A percentile compares a stretch with the other conserved stretches of the same genome.
Evolutionary conservation across 2,329 filamentous ascomycete species (phyloP).

Genomic region (Aureobasidium sp.): DNA sequence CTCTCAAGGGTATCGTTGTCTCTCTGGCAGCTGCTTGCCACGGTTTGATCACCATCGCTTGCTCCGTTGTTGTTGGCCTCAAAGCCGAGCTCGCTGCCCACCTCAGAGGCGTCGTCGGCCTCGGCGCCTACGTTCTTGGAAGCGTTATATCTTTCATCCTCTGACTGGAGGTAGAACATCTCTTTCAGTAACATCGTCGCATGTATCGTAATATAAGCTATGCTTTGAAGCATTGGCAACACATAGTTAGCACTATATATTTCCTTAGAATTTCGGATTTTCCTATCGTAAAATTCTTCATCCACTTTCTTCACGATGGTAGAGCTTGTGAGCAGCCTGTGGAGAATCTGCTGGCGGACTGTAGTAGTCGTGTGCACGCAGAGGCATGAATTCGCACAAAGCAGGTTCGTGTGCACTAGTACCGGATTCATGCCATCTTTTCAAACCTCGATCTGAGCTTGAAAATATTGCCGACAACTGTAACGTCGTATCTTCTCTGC

Average conservation of each 20-base stretch:
- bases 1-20: not conserved
- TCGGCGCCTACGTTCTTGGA: slow-evolving; percentile 2
- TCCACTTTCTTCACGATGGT: too few species aligned
- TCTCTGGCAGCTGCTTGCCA: slow-evolving; percentile 4
- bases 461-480: not conserved
- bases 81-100: not conserved
- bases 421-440: too few species aligned
- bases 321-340: too few species aligned
- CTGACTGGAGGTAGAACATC: not conserved
- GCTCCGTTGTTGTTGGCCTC: slow-evolving; percentile 7
- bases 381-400: too few species aligned
- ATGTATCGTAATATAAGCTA: slow-evolving; percentile 2
- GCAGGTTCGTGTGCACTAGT: too few species aligned
- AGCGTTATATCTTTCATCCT: not conserved
- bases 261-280: too few species aligned
- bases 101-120: not conserved
- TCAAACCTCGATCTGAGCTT: too few species aligned
- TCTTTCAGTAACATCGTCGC: not conserved
- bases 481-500: not conserved
- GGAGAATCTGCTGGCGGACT: too few species aligned
- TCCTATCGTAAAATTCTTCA: too few species aligned
- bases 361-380: too few species aligned
- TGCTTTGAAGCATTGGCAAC: not conserved
- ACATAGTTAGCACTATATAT: slow-evolving; percentile 11
- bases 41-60: slow-evolving; percentile 9